A percentile compares a stretch with the other conserved stretches of the same genome.
phyloP scores from a whole-genome alignment of 305 asterid species.

The Striga hermonthica region DNA sequence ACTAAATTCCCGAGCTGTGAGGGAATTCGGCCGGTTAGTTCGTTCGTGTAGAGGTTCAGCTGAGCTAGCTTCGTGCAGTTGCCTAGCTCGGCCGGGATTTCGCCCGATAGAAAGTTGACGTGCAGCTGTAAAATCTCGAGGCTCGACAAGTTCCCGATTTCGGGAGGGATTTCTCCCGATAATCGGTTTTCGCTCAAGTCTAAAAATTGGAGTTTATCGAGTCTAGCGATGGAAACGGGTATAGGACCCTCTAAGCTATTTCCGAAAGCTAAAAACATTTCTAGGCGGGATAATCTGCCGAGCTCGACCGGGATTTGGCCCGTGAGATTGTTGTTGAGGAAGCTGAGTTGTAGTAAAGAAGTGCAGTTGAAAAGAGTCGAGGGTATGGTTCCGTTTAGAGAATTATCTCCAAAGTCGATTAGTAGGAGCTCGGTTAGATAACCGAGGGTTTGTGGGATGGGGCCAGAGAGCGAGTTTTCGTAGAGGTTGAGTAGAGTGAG shows the following conservation, averaged over 20 bases:
- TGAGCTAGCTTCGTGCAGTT: constrained; percentile 43
- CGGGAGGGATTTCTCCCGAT: constrained; percentile 63
- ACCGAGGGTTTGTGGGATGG: constrained; percentile 62
- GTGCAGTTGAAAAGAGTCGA: constrained; percentile 60
- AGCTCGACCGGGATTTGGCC: constrained; percentile 53
- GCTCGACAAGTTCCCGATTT: constrained; percentile 55
- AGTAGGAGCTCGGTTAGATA: constrained; percentile 37
- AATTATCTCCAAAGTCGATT: constrained; percentile 60
- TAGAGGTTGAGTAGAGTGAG: constrained; percentile 46
- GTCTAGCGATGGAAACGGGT: constrained; percentile 61
- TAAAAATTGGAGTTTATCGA: constrained; percentile 43
- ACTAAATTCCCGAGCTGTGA: constrained; percentile 54
- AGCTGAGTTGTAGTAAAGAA: constrained; percentile 41
- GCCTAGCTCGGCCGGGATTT: constrained; percentile 62
- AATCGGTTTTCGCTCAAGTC: constrained; percentile 59
- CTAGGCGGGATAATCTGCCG: constrained; percentile 55
- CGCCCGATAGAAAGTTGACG: constrained; percentile 53
- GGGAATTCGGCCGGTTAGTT: constrained; percentile 61
- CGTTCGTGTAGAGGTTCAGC: constrained; percentile 48
- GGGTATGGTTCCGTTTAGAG: constrained; percentile 60
- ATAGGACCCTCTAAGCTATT: constrained; percentile 57
- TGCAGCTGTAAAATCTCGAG: constrained; percentile 51
- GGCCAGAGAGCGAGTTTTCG: constrained; percentile 54
- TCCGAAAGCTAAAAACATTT: constrained; percentile 47
- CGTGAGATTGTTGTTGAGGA: constrained; percentile 57